Conservation (phyloP, 345 rosid genomes). For the Eucalyptus sideroxylon region DNA sequence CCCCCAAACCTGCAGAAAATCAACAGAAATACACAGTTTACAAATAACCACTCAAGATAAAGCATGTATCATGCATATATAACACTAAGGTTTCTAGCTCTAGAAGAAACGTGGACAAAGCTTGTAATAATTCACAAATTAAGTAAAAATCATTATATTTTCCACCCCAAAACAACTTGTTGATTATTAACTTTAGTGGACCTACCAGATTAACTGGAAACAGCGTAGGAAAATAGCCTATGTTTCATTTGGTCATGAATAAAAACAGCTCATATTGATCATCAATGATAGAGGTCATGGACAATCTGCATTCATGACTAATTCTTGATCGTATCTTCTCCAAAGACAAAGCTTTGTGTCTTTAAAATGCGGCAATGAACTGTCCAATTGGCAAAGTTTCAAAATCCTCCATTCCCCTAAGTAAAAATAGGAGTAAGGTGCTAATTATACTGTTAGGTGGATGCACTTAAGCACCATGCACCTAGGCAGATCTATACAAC, state of each 20-base stretch:
- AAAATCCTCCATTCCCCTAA: neutral
- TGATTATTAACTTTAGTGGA: neutral
- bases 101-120: neutral
- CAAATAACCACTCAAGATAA: neutral
- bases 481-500: neutral
- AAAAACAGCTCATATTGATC: neutral
- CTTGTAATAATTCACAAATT: neutral
- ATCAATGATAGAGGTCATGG: neutral
- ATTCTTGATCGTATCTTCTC: neutral
- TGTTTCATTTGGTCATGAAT: neutral
- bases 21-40: neutral
- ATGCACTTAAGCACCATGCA: neutral
- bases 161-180: neutral
- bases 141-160: neutral
- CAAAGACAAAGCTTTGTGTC: neutral
- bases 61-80: neutral
- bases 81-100: neutral
- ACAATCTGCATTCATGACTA: neutral
- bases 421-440: neutral
- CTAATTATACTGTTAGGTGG: neutral
- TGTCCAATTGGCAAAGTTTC: neutral
- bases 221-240: neutral
- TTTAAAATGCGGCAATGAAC: neutral
- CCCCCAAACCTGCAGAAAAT: constrained; percentile 57
- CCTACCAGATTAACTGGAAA: neutral